Conservation (phyloP, 768 basidiomycete species). For the Thelephora ganbajun region DNA sequence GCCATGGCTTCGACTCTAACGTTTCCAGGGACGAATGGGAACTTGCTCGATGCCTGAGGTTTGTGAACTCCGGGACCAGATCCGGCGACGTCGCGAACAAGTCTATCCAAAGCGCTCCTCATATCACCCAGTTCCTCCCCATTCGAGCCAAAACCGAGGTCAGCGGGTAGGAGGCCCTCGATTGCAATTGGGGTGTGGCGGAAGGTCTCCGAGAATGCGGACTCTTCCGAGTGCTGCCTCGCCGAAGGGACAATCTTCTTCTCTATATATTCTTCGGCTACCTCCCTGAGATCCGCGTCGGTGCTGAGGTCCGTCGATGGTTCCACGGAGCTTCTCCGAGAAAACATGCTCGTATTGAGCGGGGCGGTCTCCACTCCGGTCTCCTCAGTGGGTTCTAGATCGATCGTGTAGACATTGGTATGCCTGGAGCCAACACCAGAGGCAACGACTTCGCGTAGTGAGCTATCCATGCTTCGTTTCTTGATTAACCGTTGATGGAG, state of each 20-base stretch:
- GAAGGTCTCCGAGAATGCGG: not conserved
- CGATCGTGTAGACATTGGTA: not conserved
- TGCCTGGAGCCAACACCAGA: not conserved
- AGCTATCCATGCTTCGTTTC: conserved; percentile 31
- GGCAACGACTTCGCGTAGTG: conserved; percentile 11
- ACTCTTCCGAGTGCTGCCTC: not conserved
- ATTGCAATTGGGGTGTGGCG: conserved; percentile 7
- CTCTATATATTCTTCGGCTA: not conserved
- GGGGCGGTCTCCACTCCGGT: not conserved
- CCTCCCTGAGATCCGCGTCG: not conserved
- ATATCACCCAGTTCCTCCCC: conserved; percentile 18
- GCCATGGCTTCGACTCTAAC: conserved; percentile 18
- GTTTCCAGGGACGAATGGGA: conserved; percentile 3
- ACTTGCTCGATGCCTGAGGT: conserved; percentile 2
- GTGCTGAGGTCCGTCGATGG: not conserved
- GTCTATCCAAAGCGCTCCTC: conserved; percentile 25
- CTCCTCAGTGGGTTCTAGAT: conserved; percentile 10
- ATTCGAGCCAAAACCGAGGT: conserved; percentile 7
- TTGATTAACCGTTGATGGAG: conserved; percentile 34
- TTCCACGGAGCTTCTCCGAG: not conserved
- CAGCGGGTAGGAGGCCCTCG: conserved; percentile 11
- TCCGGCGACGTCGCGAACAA: conserved; percentile 22
- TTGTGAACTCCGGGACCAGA: conserved; percentile 2
- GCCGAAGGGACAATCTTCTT: not conserved
- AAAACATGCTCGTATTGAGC: not conserved